Evolutionary conservation across 2,329 filamentous ascomycete species (phyloP).

Genomic region (Claviceps africana): DNA sequence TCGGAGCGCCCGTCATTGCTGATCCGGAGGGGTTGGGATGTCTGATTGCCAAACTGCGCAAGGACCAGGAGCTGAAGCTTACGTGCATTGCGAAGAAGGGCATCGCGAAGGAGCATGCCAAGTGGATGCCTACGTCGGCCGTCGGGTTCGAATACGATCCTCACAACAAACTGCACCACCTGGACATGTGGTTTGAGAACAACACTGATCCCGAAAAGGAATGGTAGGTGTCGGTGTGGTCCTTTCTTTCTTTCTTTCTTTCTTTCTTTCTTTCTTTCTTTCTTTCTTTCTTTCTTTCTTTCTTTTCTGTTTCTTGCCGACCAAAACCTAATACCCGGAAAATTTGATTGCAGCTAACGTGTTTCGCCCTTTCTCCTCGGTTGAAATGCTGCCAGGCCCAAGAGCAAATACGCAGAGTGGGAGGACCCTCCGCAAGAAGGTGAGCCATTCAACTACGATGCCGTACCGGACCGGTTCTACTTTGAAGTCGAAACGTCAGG

Average conservation of each 20-base stretch:
- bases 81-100: constrained; percentile 95
- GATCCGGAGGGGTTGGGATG: constrained; percentile 71
- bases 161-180: constrained; percentile 84
- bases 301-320: too few relatives aligned
- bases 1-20: constrained; percentile 70
- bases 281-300: too few relatives aligned
- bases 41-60: constrained; percentile 79
- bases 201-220: constrained; percentile 59
- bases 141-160: constrained; percentile 97
- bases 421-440: constrained; percentile 70
- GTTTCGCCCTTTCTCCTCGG: neutral
- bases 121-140: constrained; percentile 87
- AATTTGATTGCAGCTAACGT: too few relatives aligned
- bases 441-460: constrained; percentile 83
- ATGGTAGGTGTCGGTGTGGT: constrained; percentile 71
- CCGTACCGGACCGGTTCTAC: constrained; percentile 74
- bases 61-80: constrained; percentile 79
- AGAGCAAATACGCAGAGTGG: constrained; percentile 64
- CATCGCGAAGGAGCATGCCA: constrained; percentile 96
- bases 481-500: constrained; percentile 85
- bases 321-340: too few relatives aligned
- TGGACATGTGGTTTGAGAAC: constrained; percentile 86
- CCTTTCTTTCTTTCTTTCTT: too few relatives aligned
- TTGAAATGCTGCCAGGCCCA: constrained; percentile 43
- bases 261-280: too few relatives aligned